Evolutionary conservation across 2,329 filamentous ascomycete species (phyloP), one percentile per base, ranked within the genome.

Genomic region (Cladosporium phlei): DNA sequence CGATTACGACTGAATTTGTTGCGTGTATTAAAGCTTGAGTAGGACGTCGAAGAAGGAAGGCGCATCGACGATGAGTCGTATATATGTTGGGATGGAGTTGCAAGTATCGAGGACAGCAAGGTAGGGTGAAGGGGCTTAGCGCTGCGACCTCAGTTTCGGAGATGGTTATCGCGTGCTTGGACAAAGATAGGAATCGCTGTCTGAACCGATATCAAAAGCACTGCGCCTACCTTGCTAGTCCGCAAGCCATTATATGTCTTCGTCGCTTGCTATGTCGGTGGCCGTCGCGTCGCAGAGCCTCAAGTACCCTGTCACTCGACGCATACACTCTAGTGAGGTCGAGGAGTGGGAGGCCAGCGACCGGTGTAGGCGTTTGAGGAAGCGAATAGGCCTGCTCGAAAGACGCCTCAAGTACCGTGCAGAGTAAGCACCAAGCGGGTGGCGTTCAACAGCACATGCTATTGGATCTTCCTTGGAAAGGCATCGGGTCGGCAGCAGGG

Each of bases 181-280:
- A 16, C 33, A 25, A 21, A 32, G 29, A 42, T 24, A 24, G 29
- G 28, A 35, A n/a, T 27, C 16, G 30, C 14, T 12, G 22, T 16
- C 16, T 28, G n/a, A 14, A 11, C 10, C 24, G 28, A 21, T 21
- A 42, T 42, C 27, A 10, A 42, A 32, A n/a, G 10, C 7, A 24
- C 37, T 20, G 37, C n/a, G 28, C 24, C 40, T 35, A 45, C 30
- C 40, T 35, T 35, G 40, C 40, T 27, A 34, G 40, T 16, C 24
- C 9, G 24, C 22, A 25, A 38, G 32, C 40, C 40, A 45, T 45
- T 45, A 35, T 45, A 45, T 45, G 40, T 35, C 10, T n/a, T 45
- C 17, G 30, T 35, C 40, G 40, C 40, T 22, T 35, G 24, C 17
- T 19, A 22, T 25, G 22, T 28, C 22, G 28, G 40, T 19, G 30